These are phyloP conservation scores for Styphnolobium japonicum DNA, from an alignment of 306 rosid genomes.

Conservation along the genomic window DNA sequence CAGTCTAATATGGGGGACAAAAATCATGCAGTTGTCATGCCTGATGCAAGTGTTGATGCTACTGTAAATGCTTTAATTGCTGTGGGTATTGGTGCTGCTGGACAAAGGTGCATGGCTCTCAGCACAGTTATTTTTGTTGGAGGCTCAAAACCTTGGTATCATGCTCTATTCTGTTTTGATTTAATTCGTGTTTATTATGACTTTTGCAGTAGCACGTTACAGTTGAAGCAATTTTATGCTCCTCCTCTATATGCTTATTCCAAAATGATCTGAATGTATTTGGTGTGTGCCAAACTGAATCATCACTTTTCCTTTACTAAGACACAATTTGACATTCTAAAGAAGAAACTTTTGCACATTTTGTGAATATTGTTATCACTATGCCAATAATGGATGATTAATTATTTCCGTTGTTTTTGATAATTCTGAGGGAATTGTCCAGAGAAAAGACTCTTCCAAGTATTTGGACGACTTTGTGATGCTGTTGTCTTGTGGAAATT, in stretches of 20 bases:
- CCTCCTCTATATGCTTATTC: neutral
- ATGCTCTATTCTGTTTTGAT: neutral
- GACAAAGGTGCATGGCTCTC: slow-evolving; percentile 98
- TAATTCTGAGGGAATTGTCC: neutral
- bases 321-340: neutral
- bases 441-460: neutral
- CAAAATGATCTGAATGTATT: neutral
- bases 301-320: neutral
- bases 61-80: slow-evolving; percentile 81
- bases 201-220: neutral
- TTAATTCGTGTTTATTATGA: neutral
- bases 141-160: slow-evolving; percentile 70
- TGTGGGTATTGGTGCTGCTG: slow-evolving; percentile 99
- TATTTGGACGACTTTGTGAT: neutral
- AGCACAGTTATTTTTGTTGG: slow-evolving; percentile 95
- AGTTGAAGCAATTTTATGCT: no score
- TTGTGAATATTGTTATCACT: neutral
- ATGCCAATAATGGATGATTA: no score
- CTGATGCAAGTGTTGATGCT: slow-evolving; percentile 84
- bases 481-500: neutral
- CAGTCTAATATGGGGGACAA: slow-evolving; percentile 98
- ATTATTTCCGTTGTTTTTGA: no score
- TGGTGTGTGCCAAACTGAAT: neutral
- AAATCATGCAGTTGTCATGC: slow-evolving; percentile 90
- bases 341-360: neutral